Evolutionary conservation across 1,139 yeast species (phyloP).

Genomic region (Blastobotrys aristatus): DNA sequence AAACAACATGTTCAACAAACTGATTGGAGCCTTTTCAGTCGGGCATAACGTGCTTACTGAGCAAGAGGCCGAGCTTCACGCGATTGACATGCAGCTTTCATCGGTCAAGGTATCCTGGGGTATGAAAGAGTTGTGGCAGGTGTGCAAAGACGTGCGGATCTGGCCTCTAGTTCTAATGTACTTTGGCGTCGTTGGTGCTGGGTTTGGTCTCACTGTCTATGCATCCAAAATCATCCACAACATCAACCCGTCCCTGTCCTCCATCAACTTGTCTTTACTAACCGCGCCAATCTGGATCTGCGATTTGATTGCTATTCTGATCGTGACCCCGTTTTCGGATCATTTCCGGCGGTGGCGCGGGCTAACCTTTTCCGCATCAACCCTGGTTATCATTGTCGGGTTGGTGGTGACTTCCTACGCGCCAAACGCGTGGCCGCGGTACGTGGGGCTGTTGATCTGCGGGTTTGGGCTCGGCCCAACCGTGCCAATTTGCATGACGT

Average conservation of each 20-base stretch:
- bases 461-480: constrained; percentile 91
- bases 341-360: constrained; percentile 54
- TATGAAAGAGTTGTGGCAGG: constrained; percentile 51
- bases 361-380: constrained; percentile 54
- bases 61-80: constrained; percentile 53
- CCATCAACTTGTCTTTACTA: constrained; percentile 66
- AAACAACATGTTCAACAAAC: constrained; percentile 1
- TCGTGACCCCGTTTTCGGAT: constrained; percentile 78
- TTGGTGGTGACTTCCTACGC: constrained; percentile 75
- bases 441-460: constrained; percentile 73
- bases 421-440: constrained; percentile 64
- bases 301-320: constrained; percentile 71
- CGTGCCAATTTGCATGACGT: constrained; percentile 83
- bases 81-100: constrained; percentile 55
- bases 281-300: constrained; percentile 90
- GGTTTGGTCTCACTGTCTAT: constrained; percentile 78
- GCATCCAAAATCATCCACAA: constrained; percentile 75
- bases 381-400: constrained; percentile 66
- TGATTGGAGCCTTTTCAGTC: constrained; percentile 4
- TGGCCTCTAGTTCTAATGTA: constrained; percentile 87
- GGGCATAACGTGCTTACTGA: constrained; percentile 43
- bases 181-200: constrained; percentile 88
- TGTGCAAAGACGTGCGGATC: constrained; percentile 58
- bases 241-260: constrained; percentile 57
- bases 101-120: constrained; percentile 52